phyloP scores from a whole-genome alignment of 345 rosid species.

The Cardamine resedifolia region DNA sequence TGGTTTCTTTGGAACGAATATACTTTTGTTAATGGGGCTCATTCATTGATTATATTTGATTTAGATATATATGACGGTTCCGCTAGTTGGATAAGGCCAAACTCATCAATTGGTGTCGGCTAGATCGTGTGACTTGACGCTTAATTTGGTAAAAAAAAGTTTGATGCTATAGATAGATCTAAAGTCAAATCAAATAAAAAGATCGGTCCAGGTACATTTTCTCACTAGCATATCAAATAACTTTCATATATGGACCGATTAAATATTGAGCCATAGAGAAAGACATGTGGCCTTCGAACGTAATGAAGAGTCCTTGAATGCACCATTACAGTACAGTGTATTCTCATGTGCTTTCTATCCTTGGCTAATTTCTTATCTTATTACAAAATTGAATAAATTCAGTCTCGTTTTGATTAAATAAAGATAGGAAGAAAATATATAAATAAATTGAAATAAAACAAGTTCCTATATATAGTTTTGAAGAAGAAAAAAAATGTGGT shows the following conservation, averaged over 20 bases:
- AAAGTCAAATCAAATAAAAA: constrained; percentile 33
- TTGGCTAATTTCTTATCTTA: constrained; percentile 12
- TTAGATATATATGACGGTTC: neutral
- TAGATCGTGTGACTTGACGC: constrained; percentile 25
- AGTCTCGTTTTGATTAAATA: constrained; percentile 4
- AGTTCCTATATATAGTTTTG: neutral
- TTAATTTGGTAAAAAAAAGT: neutral
- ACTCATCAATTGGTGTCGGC: constrained; percentile 21
- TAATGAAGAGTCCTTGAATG: constrained; percentile 34
- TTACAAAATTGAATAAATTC: neutral
- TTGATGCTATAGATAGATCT: constrained; percentile 31
- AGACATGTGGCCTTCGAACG: constrained; percentile 33
- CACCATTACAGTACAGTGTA: constrained; percentile 29
- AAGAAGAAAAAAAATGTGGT: neutral
- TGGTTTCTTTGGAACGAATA: neutral
- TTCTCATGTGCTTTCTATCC: constrained; percentile 28
- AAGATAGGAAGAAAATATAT: constrained; percentile 8
- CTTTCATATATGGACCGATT: constrained; percentile 33
- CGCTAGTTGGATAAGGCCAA: constrained; percentile 20
- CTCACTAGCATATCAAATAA: constrained; percentile 13
- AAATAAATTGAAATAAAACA: too few species aligned
- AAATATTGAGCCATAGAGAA: constrained; percentile 14
- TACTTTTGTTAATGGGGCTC: neutral
- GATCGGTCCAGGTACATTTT: constrained; percentile 34
- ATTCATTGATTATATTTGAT: constrained; percentile 7